These are phyloP conservation scores for Aspergillus coremiiformis DNA, from an alignment of 495 filamentous ascomycete genomes.

Conservation along the genomic window DNA sequence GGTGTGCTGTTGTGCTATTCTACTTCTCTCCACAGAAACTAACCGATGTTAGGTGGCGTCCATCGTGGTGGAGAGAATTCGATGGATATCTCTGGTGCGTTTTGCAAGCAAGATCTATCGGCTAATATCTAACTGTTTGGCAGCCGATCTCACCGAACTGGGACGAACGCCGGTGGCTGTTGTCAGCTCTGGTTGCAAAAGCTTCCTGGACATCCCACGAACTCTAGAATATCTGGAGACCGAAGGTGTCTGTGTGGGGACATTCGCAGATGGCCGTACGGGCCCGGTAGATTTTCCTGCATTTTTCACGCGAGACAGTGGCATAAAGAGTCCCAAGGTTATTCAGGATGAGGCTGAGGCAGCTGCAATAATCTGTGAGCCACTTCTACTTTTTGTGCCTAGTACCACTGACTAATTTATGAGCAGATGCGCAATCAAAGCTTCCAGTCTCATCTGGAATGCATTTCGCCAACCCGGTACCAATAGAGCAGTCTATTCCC, in stretches of 20 bases:
- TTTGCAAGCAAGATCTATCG: neutral
- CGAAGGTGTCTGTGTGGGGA: constrained; percentile 77
- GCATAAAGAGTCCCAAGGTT: constrained; percentile 65
- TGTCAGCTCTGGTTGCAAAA: constrained; percentile 85
- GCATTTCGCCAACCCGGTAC: constrained; percentile 83
- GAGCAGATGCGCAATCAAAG: constrained; percentile 52
- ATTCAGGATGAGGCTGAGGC: constrained; percentile 71
- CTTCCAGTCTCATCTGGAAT: constrained; percentile 66
- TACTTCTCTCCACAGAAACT: neutral
- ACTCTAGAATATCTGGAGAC: constrained; percentile 95
- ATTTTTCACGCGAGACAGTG: constrained; percentile 85
- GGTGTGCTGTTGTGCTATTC: constrained; percentile 18
- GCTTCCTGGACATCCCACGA: constrained; percentile 84
- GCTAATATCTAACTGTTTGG: constrained; percentile 3
- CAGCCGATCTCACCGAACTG: constrained; percentile 86
- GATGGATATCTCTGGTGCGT: constrained; percentile 72
- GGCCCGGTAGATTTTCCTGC: constrained; percentile 73
- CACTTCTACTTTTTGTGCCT: neutral
- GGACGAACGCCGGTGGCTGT: constrained; percentile 88
- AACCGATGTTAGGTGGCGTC: constrained; percentile 68
- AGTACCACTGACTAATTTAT: neutral
- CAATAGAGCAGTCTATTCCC: constrained; percentile 60
- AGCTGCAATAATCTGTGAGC: constrained; percentile 73
- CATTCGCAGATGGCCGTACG: constrained; percentile 72
- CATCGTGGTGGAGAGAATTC: constrained; percentile 79